Base-by-base conservation (phyloP, 495 filamentous ascomycete genomes). In the Lasiosphaeris hirsuta region DNA sequence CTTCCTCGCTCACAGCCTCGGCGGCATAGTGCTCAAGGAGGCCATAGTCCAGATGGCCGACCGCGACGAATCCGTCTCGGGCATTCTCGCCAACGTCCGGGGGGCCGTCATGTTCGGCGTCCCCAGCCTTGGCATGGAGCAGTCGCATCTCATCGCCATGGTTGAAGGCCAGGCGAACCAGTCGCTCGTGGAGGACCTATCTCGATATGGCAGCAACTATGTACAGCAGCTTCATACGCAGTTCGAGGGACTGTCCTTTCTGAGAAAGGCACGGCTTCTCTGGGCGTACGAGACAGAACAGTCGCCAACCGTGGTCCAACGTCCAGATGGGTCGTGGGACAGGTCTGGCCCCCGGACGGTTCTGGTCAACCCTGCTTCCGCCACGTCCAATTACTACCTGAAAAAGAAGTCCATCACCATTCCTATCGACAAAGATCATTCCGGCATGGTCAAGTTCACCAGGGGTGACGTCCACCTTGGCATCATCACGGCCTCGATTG, bases 1-100 rank as follows among this genome's bases (percentile, higher is more conserved):
- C 10, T 73, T 72, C 51, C 49, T 73, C 33, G 63, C 63, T 34
- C 70, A 73, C 49, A 73, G 70, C 43, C 38, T 72, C 15, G 70
- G 70, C 8, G 70, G 70, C 0, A 60, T 73, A 13, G 51, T 73
- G 0, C 41, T 69, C 38, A 72, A 72, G 40, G 61, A 69, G 18
- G 68, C 56, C 45, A 51, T 51, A 3, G 23, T 51, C 23, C 48
- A 51, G 7, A 36, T 38, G 35, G 48, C 48, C 30, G 48, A 38
- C 14, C 48, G 34, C 3, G 48, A 38, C 4, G n/a, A 15, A 9
- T 39, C 15, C 37, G 33, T 39, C 45, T 19, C 30, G 47, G 54
- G 48, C 13, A 47, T 54, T 11, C 56, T 62, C 19, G 3, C 52
- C 23, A 51, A 18, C 34, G 10, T 37, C 4, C 30, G 23, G 57